These are phyloP conservation scores for Myxozyma sirexii DNA, from an alignment of 805 yeast species.

Conservation along the genomic window DNA sequence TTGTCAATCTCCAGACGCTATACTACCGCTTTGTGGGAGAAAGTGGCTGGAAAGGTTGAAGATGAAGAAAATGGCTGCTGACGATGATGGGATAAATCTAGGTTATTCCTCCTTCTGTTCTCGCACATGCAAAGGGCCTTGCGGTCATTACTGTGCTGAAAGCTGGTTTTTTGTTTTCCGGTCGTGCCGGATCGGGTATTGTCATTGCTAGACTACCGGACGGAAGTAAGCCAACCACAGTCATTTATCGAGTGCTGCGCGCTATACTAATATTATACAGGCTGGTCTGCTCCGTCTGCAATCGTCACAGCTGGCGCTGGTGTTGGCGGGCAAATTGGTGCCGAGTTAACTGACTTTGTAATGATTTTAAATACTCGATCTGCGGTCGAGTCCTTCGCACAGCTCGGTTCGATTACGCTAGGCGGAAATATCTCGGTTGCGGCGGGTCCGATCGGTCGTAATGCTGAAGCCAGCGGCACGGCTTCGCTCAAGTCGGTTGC, in stretches of 20 bases:
- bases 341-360: slow-evolving; percentile 94
- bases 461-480: slow-evolving; percentile 95
- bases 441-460: slow-evolving; percentile 96
- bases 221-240: slow-evolving; percentile 50
- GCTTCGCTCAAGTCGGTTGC: slow-evolving; percentile 87
- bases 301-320: slow-evolving; percentile 94
- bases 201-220: slow-evolving; percentile 92
- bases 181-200: slow-evolving; percentile 96
- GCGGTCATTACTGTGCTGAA: slow-evolving; percentile 92
- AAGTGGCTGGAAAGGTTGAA: too few species aligned
- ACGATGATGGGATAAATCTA: slow-evolving; percentile 12
- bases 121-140: slow-evolving; percentile 88
- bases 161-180: slow-evolving; percentile 95
- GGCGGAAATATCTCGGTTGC: slow-evolving; percentile 96
- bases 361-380: slow-evolving; percentile 83
- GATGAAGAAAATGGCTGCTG: too few species aligned
- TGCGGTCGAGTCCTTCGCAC: slow-evolving; percentile 93
- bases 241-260: too few species aligned
- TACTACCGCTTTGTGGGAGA: too few species aligned
- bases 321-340: slow-evolving; percentile 97
- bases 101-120: slow-evolving; percentile 84
- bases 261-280: slow-evolving; percentile 1
- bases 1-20: neutral
- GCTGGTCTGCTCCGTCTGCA: slow-evolving; percentile 98
- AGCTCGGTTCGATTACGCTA: slow-evolving; percentile 87